Evolutionary conservation across 1,284 basidiomycete genomes (phyloP), one percentile per base, ranked within the genome.

Genomic region (Ustilago nuda): DNA sequence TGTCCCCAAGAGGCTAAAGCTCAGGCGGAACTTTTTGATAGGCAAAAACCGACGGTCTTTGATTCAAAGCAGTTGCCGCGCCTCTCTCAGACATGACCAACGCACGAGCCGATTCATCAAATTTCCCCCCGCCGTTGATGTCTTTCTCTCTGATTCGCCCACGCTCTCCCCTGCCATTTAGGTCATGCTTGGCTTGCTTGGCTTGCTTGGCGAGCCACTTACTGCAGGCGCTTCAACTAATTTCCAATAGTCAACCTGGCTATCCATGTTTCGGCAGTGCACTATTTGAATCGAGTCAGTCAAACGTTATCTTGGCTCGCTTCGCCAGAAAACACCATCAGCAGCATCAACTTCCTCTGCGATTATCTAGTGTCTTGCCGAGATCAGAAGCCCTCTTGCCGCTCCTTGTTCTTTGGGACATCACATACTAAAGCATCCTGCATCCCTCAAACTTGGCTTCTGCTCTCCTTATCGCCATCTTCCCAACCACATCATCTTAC

Each of bases 21-120:
- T 19, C 12, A 27, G 30, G 30, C 30, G 27, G 30, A 30, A 27
- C 13, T 27, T 8, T 45, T 57, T 70, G 69, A 72, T 72, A 56
- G 56, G n/a, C 69, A 72, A 72, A 72, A 30, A 56, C 69, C 69
- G 69, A 36, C 64, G 69, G 69, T 66, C 41, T 65, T 61, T 64
- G 61, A 45, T 45, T 37, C 15, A 30, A 6, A 8, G 11, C 48
- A 50, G 52, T 53, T 19, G 6, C 33, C 36, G 33, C 52, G 33
- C 52, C 19, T 12, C 12, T 51, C n/a, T 8, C 17, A 45, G 43
- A n/a, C 43, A 8, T 13, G 15, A 2, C n/a, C 60, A 55, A 45
- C 50, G 51, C 59, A 46, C 59, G 35, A 61, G 52, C 43, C 45
- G 53, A 53, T 55, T 50, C 12, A 27, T 3, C 32, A n/a, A 43